Evolutionary conservation across 768 basidiomycete species (phyloP).

Genomic region (Mycena venus): DNA sequence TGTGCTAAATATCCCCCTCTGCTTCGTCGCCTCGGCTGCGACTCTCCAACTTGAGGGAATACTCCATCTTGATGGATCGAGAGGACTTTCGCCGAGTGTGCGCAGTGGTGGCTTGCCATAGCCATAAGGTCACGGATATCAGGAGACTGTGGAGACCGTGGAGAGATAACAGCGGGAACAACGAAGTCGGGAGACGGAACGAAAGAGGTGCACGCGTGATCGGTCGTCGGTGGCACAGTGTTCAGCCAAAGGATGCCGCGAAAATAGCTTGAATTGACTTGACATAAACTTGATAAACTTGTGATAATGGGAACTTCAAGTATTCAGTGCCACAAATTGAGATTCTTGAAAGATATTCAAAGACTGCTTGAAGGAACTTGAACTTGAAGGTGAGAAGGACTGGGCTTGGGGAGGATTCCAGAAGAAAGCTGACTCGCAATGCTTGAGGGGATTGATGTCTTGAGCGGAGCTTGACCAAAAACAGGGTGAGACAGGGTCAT

Average conservation of each 20-base stretch:
- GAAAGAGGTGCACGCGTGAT: not conserved
- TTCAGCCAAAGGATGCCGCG: not conserved
- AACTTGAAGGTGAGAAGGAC: not conserved
- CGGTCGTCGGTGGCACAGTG: not conserved
- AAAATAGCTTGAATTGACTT: not conserved
- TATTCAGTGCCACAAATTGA: not conserved
- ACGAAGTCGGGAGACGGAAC: too few species aligned
- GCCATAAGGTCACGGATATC: too few species aligned
- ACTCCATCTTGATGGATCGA: too few species aligned
- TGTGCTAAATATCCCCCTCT: too few species aligned
- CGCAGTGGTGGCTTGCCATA: too few species aligned
- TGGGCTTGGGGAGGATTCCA: not conserved
- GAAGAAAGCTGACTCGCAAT: not conserved
- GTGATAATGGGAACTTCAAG: not conserved
- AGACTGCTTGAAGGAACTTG: not conserved
- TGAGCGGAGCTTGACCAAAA: not conserved
- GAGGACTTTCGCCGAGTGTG: too few species aligned
- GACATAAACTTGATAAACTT: not conserved
- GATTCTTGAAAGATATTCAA: not conserved
- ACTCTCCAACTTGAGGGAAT: too few species aligned
- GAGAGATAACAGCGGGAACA: too few species aligned
- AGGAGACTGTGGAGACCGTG: too few species aligned
- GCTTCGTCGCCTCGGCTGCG: too few species aligned
- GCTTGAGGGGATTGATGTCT: not conserved
- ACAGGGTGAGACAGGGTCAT: not conserved